Evolutionary conservation across 495 filamentous ascomycete genomes (phyloP).

Genomic region (Xylaria scruposa): DNA sequence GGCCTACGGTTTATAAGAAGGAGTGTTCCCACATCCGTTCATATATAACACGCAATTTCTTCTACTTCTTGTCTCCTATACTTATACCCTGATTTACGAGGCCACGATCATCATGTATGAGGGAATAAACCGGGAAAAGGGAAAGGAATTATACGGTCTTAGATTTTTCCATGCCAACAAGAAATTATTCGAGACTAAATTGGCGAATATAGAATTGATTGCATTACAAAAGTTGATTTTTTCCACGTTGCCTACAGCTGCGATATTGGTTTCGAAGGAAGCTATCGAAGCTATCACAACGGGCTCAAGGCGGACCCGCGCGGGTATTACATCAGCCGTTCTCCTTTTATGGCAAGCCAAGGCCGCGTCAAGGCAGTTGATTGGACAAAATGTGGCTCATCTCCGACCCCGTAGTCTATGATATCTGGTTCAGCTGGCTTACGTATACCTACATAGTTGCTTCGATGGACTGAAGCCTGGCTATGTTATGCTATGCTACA

Average conservation of each 20-base stretch:
- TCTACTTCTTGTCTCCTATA: slow-evolving; percentile 15
- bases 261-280: not conserved
- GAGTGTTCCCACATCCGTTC: not conserved
- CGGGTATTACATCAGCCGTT: slow-evolving; percentile 2
- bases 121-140: not conserved
- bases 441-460: not conserved
- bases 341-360: not conserved
- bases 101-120: not conserved
- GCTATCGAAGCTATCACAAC: slow-evolving; percentile 4
- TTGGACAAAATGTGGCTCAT: not conserved
- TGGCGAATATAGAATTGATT: not conserved
- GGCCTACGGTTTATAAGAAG: slow-evolving; percentile 15
- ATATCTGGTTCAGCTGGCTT: not conserved
- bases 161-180: not conserved
- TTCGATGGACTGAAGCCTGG: not conserved
- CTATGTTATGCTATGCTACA: not conserved
- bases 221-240: not conserved
- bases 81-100: slow-evolving; percentile 19
- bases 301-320: slow-evolving; percentile 1
- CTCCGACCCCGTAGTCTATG: too few relatives aligned
- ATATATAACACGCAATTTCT: not conserved
- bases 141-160: not conserved
- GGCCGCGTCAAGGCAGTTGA: slow-evolving; percentile 9
- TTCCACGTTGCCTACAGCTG: not conserved
- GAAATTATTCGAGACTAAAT: not conserved